Evolutionary conservation across 768 basidiomycete species (phyloP).

Genomic region (Saitozyma podzolica): DNA sequence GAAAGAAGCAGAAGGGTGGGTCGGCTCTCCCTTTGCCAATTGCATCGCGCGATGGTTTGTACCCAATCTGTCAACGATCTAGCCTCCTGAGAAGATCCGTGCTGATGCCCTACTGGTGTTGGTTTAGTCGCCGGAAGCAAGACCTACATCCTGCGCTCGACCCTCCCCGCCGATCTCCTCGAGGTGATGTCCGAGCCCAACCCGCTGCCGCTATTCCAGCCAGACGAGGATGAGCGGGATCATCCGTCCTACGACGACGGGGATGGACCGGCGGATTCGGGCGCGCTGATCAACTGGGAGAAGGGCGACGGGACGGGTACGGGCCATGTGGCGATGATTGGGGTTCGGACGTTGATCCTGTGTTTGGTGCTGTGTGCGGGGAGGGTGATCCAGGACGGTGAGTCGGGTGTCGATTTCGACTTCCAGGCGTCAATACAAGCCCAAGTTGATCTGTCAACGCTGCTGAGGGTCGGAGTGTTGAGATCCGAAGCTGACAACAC

Average conservation of each 20-base stretch:
- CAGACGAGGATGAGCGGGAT: slow-evolving; percentile 56
- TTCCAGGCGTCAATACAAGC: neutral
- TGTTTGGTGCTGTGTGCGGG: slow-evolving; percentile 81
- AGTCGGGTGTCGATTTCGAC: slow-evolving; percentile 38
- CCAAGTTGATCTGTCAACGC: neutral
- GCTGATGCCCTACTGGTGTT: neutral
- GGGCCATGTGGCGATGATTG: slow-evolving; percentile 62
- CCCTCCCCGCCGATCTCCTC: slow-evolving; percentile 65
- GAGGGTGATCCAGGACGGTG: slow-evolving; percentile 71
- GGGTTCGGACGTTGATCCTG: slow-evolving; percentile 77
- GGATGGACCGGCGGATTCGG: slow-evolving; percentile 58
- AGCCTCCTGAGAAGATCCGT: no score
- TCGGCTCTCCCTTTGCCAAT: no score
- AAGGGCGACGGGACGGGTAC: slow-evolving; percentile 57
- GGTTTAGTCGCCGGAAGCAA: slow-evolving; percentile 61
- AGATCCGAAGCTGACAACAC: slow-evolving; percentile 1
- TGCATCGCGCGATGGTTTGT: neutral
- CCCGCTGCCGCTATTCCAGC: slow-evolving; percentile 60
- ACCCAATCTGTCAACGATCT: no score
- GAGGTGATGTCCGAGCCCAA: slow-evolving; percentile 48
- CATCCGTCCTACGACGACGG: slow-evolving; percentile 45
- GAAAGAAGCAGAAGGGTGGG: slow-evolving; percentile 67
- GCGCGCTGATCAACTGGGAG: slow-evolving; percentile 54
- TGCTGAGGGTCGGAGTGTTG: neutral
- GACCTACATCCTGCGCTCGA: slow-evolving; percentile 79